Base-by-base conservation (phyloP, 805 yeast species). In the Lipomyces kockii region DNA sequence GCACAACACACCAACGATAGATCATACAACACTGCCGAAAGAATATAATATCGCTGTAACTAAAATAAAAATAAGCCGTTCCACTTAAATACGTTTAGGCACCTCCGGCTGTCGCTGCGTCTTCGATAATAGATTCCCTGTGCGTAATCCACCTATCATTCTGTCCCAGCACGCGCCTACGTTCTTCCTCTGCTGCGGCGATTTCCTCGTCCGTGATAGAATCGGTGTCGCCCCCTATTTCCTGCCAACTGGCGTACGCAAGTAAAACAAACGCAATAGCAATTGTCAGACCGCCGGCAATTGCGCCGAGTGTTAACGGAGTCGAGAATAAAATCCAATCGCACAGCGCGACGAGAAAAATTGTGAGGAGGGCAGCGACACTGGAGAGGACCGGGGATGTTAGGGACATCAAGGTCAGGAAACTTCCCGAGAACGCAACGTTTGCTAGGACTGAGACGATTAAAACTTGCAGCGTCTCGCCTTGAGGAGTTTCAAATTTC, bases 361-460 rank as follows among this genome's bases (percentile, higher is more conserved):
- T 92, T 0, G 97, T 90, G 60, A 91, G 82, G 66, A 91, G 79
- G 0, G 92, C 85, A 43, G 89, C 83, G 7, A 84, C 86, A n/a
- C 82, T 77, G 1, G 95, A 89, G 55, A 92, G 80, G 1, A 92
- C 97, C 0, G 97, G 97, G 2, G 90, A 87, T 0, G 97, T 91
- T 64, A 91, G 82, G 0, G 97, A 88, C 90, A 91, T 90, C 70
- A 91, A 79, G 1, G 92, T 84, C 66, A 91, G 81, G 72, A 92
- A 91, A 39, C 89, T 81, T 7, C 89, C 88, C 49, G 91, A 87
- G 76, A 90, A 91, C 0, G 84, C 72, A 70, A 90, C 79, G 76
- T 92, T 92, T 20, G 89, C 83, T 0, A 85, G 66, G 1, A 89
- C 80, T 0, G 94, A 89, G 1, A 85, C 76, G 0, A 76, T 11